Conservation (phyloP, 2,329 filamentous ascomycete genomes). For the Diaporthe humulicola region DNA sequence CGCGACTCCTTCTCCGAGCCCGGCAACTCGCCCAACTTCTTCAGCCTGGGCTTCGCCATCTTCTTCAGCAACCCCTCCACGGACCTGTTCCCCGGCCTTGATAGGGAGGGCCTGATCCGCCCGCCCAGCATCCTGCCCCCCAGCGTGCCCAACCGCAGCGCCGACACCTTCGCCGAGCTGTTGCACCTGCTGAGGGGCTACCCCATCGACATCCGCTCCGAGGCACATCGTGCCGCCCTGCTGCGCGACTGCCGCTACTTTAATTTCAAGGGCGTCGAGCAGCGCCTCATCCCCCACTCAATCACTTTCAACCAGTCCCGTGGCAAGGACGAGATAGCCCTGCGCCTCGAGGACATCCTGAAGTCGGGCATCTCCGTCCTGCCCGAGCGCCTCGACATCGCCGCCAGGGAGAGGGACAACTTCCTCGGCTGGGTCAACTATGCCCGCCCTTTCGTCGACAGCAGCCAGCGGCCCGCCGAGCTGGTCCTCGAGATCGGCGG, state of each 20-base stretch:
- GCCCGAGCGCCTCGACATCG: constrained; percentile 55
- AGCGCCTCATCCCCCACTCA: constrained; percentile 83
- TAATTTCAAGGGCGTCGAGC: constrained; percentile 91
- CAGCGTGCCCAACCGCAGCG: constrained; percentile 82
- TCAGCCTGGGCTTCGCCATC: constrained; percentile 88
- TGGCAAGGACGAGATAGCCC: constrained; percentile 78
- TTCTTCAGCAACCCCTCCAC: constrained; percentile 82
- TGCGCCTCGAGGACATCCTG: constrained; percentile 88
- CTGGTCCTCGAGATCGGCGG: constrained; percentile 84
- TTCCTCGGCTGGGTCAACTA: constrained; percentile 77
- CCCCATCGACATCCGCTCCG: constrained; percentile 80
- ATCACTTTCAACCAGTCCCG: constrained; percentile 82
- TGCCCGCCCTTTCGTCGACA: constrained; percentile 87
- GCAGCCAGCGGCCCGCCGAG: constrained; percentile 69
- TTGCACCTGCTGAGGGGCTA: constrained; percentile 88
- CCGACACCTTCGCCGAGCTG: constrained; percentile 87
- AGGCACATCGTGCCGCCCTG: constrained; percentile 81
- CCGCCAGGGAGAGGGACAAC: constrained; percentile 44
- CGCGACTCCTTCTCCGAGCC: constrained; percentile 87
- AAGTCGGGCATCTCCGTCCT: constrained; percentile 83
- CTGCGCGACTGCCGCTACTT: constrained; percentile 89
- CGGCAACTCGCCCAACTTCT: constrained; percentile 96
- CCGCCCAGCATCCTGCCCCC: constrained; percentile 90
- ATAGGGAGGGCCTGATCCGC: constrained; percentile 82
- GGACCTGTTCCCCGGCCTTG: constrained; percentile 88